Evolutionary conservation across 208 protist genomes (phyloP).

Genomic region (Acanthamoeba sp.): DNA sequence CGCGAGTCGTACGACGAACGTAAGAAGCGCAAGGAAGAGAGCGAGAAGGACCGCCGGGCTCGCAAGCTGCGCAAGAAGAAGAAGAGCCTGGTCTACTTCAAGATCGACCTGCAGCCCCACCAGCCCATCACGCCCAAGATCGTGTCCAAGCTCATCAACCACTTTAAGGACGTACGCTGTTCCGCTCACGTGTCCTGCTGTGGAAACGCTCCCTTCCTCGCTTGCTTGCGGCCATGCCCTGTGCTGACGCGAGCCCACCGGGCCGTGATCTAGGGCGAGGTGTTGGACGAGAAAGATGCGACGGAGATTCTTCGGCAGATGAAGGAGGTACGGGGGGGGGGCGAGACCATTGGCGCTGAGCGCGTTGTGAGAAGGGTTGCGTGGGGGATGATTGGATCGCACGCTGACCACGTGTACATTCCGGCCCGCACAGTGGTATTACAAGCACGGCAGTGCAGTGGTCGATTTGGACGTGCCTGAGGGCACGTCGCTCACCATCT

Average conservation of each 20-base stretch:
- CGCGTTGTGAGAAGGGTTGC: neutral
- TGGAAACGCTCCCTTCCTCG: too few species aligned
- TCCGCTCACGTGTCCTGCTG: neutral
- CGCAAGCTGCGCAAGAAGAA: slow-evolving; percentile 57
- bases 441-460: slow-evolving; percentile 52
- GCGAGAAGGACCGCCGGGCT: neutral
- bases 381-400: too few species aligned
- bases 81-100: slow-evolving; percentile 26
- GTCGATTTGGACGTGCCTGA: slow-evolving; percentile 45
- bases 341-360: neutral
- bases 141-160: slow-evolving; percentile 56
- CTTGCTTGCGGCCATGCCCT: too few species aligned
- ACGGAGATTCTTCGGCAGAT: slow-evolving; percentile 43
- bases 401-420: too few species aligned
- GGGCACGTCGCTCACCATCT: slow-evolving; percentile 93
- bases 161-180: slow-evolving; percentile 61
- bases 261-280: neutral
- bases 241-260: neutral
- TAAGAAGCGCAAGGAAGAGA: slow-evolving; percentile 1
- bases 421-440: slow-evolving; percentile 40
- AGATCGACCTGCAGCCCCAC: slow-evolving; percentile 41
- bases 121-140: slow-evolving; percentile 55
- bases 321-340: neutral
- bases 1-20: neutral
- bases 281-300: slow-evolving; percentile 30